Evolutionary conservation across 139 green algal genomes (phyloP), one percentile per base, ranked within the genome.

Genomic region (Ettlia oleoabundans): DNA sequence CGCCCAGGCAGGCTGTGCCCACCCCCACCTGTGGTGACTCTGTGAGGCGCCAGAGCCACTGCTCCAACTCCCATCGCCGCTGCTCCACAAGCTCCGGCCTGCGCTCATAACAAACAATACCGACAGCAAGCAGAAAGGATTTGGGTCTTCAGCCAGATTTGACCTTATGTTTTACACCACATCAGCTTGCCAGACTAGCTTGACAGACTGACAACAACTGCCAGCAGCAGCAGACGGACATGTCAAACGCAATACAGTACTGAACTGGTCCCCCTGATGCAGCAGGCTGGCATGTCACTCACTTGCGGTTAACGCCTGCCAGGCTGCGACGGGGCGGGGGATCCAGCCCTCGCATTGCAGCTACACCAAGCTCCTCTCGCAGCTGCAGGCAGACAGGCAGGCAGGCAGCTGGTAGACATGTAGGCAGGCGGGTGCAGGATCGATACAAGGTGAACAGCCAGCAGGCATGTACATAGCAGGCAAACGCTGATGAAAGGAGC

Each of bases 1-100:
- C 47, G 15, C 13, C 47, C 47, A 58, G 30, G 32, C 64, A 4
- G 30, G 33, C 30, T 22, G 30, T n/a, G n/a, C n/a, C n/a, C n/a
- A 30, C 47, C 33, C 71, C 7, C 35, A 67, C 72, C 52, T n/a
- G 32, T 3, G 72, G 72, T 3, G 72, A 79, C 30, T 73, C 82
- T 0, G 94, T 83, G 38, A 96, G 86, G 43, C 85, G 84, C 91
- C 91, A 96, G 78, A 95, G 64, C 93, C 93, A 96, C 30, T 67
- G 47, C 86, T 96, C 90, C 65, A 96, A 88, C 84, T 95, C 91
- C 37, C 58, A 88, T 9, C 89, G 82, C 10, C 93, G 89, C 74
- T 84, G 84, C 78, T 96, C 92, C 18, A 92, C 80, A 30, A 91
- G 82, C n/a, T 93, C 92, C 66, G 84, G 84, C 58, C 73, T 80